Evolutionary conservation across 306 rosid species (phyloP).

Genomic region (Quercus parvula): DNA sequence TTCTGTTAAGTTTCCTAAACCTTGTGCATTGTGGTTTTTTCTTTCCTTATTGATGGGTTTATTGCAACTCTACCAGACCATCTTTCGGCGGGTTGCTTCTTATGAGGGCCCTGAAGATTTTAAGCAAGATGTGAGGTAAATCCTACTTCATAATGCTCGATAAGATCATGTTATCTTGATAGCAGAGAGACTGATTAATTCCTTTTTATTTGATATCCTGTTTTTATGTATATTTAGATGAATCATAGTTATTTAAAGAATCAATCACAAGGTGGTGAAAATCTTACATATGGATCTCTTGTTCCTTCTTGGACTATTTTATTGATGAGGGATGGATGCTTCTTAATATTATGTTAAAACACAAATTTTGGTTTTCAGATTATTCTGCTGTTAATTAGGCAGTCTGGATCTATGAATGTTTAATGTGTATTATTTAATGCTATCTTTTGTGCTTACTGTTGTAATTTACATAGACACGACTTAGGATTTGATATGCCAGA

Average conservation of each 20-base stretch:
- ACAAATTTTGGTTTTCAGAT: background rate
- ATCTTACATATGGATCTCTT: background rate
- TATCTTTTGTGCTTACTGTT: background rate
- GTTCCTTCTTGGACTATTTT: background rate
- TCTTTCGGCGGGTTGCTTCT: constrained; percentile 55
- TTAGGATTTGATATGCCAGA: background rate
- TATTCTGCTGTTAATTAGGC: background rate
- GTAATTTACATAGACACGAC: background rate
- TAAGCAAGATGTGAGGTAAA: constrained; percentile 63
- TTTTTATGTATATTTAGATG: background rate
- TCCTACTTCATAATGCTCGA: constrained; percentile 9
- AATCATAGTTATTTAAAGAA: background rate
- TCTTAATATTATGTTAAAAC: background rate
- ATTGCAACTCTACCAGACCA: constrained; percentile 48
- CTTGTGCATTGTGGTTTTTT: background rate
- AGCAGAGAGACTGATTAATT: background rate
- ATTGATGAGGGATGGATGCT: background rate
- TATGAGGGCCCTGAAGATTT: constrained; percentile 69
- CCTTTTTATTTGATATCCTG: constrained; percentile 1
- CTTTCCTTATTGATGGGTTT: constrained; percentile 14
- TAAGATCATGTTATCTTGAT: constrained; percentile 9
- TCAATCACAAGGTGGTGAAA: background rate
- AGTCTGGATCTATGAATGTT: background rate
- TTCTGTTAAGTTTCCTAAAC: constrained; percentile 15
- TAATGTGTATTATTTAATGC: background rate